Base-by-base conservation (phyloP, 805 yeast species). In the Metschnikowia lachancei region DNA sequence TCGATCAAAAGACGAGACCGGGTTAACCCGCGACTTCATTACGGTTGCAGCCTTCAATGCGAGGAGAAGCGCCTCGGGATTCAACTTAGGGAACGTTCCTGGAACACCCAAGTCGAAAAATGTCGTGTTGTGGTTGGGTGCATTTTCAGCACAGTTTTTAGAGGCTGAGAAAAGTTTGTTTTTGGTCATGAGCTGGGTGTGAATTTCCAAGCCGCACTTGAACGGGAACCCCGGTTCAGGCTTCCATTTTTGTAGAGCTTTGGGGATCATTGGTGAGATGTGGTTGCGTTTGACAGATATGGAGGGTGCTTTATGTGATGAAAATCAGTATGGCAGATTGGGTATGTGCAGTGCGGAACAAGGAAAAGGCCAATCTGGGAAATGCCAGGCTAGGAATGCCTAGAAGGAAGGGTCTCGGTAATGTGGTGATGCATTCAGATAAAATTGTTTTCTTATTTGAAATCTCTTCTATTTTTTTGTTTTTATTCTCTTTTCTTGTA, bases 181-280 rank as follows among this genome's bases (percentile, higher is more conserved):
- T 31, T 65, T 60, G 0, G 97, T 87, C 52, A 78, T 75, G 45
- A 94, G 69, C 64, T 94, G 99, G 1, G 97, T 85, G 63, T 94
- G 99, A 36, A 94, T 86, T 63, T 94, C 99, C 30, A 94, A 69
- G 0, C 99, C 99, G 60, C 96, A 86, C 60, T 82, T 87, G 53
- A 92, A 58, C 43, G 60, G 47, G 31, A 39, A 53, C 6, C 59
- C 59, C 10, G 56, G 51, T 20, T 47, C 57, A 2, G 57, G 57
- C 3, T 41, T 47, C 58, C 58, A 54, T 41, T 30, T 36, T 13
- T 26, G 46, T 16, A 54, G 42, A n/a, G 46, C 30, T 31, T 47
- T 50, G 19, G 53, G 44, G 29, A 54, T 45, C 57, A 54, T 54
- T 29, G 29, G 13, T 29, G 5, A n/a, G 14, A 29, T 29, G 11